phyloP scores from a whole-genome alignment of 1,284 basidiomycete species.

The Earliella scabrosa region DNA sequence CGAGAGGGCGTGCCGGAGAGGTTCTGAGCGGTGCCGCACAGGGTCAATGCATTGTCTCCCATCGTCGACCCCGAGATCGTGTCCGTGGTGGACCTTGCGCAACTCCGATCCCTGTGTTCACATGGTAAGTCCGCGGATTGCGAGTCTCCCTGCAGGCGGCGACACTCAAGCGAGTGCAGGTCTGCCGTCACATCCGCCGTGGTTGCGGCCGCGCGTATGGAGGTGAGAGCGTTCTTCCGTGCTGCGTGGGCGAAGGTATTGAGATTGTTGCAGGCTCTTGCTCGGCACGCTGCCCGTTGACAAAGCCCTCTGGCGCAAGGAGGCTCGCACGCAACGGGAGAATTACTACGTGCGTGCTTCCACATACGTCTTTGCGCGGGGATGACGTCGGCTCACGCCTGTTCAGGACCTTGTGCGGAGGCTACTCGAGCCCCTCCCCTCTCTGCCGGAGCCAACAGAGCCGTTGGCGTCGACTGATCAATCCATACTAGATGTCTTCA shows the following conservation, averaged over 20 bases:
- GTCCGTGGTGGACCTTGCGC: slow-evolving; percentile 59
- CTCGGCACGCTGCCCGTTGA: slow-evolving; percentile 61
- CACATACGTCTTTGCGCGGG: not conserved
- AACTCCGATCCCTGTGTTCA: slow-evolving; percentile 57
- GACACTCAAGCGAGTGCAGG: slow-evolving; percentile 43
- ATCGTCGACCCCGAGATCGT: slow-evolving; percentile 55
- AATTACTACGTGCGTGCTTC: slow-evolving; percentile 66
- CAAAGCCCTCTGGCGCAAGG: slow-evolving; percentile 62
- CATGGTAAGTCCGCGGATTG: slow-evolving; percentile 47
- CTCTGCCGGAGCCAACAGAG: slow-evolving; percentile 49
- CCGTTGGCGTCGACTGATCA: slow-evolving; percentile 51
- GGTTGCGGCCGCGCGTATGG: slow-evolving; percentile 76
- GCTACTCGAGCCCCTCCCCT: slow-evolving; percentile 57
- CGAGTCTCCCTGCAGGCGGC: not conserved
- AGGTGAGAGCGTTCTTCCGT: slow-evolving; percentile 50
- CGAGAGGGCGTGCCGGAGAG: not conserved
- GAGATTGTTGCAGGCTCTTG: slow-evolving; percentile 50
- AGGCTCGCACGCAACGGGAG: slow-evolving; percentile 62
- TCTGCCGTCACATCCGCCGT: slow-evolving; percentile 70
- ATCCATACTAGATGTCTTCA: slow-evolving; percentile 52
- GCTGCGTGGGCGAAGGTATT: not conserved
- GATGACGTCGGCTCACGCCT: slow-evolving; percentile 4
- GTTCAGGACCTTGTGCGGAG: slow-evolving; percentile 68
- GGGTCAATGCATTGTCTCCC: slow-evolving; percentile 59
- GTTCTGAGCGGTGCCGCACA: slow-evolving; percentile 29